Evolutionary conservation across 257 asterid genomes (phyloP), one percentile per base, ranked within the genome.

Genomic region (Scutellaria minor): DNA sequence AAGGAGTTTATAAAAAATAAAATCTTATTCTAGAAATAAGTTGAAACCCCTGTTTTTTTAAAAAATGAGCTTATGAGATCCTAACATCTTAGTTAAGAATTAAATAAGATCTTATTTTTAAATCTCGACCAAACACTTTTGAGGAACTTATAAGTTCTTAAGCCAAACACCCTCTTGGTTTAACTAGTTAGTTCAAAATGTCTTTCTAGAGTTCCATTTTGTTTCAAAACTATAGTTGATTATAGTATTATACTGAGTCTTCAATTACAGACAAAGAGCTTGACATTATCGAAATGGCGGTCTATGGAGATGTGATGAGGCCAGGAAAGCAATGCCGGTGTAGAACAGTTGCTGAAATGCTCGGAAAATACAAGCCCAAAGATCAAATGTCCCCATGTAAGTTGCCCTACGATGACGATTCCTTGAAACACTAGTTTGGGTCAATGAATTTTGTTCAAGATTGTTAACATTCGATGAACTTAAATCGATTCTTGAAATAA

Each of bases 281-380:
- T 4, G 98, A 92, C 71, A 48, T 88, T 48, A 82, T 90, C 15
- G 98, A 92, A 84, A 92, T 92, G 98, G 97, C 97, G 9, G 97
- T 92, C 22, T 92, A 92, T 41, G 96, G 98, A 37, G 98, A 92
- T 35, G 95, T 90, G n/a, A 58, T 87, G n/a, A 85, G 98, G 71
- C 98, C 98, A 13, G 97, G 96, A 80, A 88, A 92, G 12, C 90
- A 89, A 66, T 93, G 98, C 20, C 95, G 96, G 22, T 93, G 98
- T 82, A 85, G 86, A 83, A 90, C 96, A 24, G 85, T 90, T 45
- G 98, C 93, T 59, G 98, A 93, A 82, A 80, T 87, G 88, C 93
- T 93, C 15, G 98, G 98, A 4, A 79, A 84, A 57, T 78, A 62
- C 82, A 93, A 87, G 88, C 27, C 94, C 71, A 93, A 87, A 63